These are phyloP conservation scores for Coriolopsis trogii DNA, from an alignment of 1,284 basidiomycete genomes.

Conservation along the genomic window DNA sequence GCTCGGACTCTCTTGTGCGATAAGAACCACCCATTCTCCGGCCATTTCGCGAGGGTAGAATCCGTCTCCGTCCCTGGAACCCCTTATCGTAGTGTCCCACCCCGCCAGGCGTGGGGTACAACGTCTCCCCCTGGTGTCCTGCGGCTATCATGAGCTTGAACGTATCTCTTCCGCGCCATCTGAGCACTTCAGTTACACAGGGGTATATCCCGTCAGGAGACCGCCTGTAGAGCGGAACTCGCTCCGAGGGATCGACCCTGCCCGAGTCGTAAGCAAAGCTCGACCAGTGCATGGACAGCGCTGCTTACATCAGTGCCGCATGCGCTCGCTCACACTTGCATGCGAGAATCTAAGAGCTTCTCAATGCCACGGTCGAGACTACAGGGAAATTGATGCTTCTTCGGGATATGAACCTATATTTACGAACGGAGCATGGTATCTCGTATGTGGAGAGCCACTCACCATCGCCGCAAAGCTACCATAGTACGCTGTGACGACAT, in stretches of 20 bases:
- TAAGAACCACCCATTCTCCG: slow-evolving; percentile 12
- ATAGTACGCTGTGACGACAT: no score
- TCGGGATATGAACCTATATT: slow-evolving; percentile 1
- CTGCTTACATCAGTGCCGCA: neutral
- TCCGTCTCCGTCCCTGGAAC: slow-evolving; percentile 6
- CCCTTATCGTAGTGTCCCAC: neutral
- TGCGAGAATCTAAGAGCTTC: neutral
- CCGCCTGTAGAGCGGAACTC: no score
- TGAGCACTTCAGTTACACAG: no score
- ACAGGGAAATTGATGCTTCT: slow-evolving; percentile 6
- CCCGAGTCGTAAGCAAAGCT: no score
- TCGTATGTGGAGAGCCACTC: no score
- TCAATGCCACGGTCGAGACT: neutral
- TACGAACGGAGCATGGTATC: neutral
- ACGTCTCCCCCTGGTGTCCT: no score
- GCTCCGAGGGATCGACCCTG: no score
- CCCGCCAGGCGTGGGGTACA: neutral
- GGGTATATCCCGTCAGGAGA: no score
- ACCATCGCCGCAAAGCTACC: neutral
- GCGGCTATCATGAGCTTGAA: no score
- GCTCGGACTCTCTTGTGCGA: slow-evolving; percentile 2
- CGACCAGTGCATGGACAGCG: neutral
- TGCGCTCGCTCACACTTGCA: slow-evolving; percentile 7
- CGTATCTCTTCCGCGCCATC: neutral
- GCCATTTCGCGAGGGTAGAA: neutral